Evolutionary conservation across 192 early-diverging fungal genomes (phyloP), one percentile per base, ranked within the genome.

Genomic region (Gaertneriomyces semiglobifer): DNA sequence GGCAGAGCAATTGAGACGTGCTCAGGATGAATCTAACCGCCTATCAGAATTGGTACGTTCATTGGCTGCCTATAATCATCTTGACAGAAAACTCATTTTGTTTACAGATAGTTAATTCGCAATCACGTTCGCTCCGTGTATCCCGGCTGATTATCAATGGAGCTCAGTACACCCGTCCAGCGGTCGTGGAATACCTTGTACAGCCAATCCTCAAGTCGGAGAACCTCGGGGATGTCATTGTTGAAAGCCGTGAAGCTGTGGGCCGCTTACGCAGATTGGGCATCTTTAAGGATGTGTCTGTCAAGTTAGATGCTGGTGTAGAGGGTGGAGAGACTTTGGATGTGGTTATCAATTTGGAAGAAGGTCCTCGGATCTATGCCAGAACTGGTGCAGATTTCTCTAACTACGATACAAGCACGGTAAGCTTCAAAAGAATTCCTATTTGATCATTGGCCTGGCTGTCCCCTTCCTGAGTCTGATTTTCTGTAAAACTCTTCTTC

Each of bases 361-460:
- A 94, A 62, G 78, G 80, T 45, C 80, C 79, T 40, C 79, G 93
- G 48, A 77, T 94, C 40, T 87, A 78, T 72, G 80, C 93, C 50
- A 84, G 81, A 63, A 97, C 95, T 6, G 94, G 93, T 16, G 93
- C 93, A 5, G 92, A 94, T 53, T 83, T 96, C 39, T 92, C 92
- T 14, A 92, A 91, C 61, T 81, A 88, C 56, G 93, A 96, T 73
- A 95, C 92, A 41, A 90, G 79, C 40, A 86, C 91, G 86, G 90
- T 91, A 79, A 61, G 39, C 20, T 38, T 19, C 42, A n/a, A 40
- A 18, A 2, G 14, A 50, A n/a, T 5, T 14, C 55, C 12, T 33
- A 16, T 57, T 16, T 33, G 55, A 4, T 56, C 55, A n/a, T n/a
- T n/a, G n/a, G n/a, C n/a, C n/a, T 19, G 42, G 11, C 16, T 9